phyloP scores from a whole-genome alignment of 768 basidiomycete species.

The Lepiota brunneoincarnata region DNA sequence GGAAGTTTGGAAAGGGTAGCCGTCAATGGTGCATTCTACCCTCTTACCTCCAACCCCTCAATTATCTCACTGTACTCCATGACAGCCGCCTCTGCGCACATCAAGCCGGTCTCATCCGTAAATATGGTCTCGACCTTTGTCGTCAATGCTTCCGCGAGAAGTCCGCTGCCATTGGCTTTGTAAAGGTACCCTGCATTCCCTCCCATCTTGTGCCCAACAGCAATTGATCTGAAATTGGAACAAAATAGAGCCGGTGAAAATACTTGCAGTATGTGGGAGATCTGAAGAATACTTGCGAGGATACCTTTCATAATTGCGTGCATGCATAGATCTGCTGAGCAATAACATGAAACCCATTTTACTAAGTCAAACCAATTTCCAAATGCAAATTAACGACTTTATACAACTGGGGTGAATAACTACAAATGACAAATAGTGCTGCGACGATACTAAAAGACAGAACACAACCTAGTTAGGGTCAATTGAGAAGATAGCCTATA shows the following conservation, averaged over 20 bases:
- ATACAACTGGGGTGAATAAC: constrained; percentile 60
- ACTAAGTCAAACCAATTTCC: constrained; percentile 7
- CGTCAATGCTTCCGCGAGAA: constrained; percentile 99
- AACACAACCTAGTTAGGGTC: constrained; percentile 52
- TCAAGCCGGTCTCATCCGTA: constrained; percentile 96
- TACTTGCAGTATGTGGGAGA: background rate
- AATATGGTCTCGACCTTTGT: constrained; percentile 96
- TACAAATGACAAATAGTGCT: constrained; percentile 72
- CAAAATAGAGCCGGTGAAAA: constrained; percentile 28
- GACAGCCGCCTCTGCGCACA: constrained; percentile 91
- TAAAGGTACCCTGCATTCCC: constrained; percentile 64
- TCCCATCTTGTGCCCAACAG: background rate
- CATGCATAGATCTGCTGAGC: background rate
- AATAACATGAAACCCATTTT: background rate
- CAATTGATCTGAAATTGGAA: constrained; percentile 1
- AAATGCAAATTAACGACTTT: constrained; percentile 45
- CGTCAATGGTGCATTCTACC: constrained; percentile 77
- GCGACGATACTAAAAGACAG: constrained; percentile 66
- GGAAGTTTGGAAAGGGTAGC: constrained; percentile 93
- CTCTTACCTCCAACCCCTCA: constrained; percentile 1
- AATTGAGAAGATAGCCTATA: constrained; percentile 54
- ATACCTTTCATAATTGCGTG: background rate
- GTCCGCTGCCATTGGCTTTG: constrained; percentile 88
- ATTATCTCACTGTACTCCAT: background rate
- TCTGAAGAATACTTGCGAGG: background rate